These are phyloP conservation scores for Lonicera japonica DNA, from an alignment of 129 eudicot species.

Conservation along the genomic window DNA sequence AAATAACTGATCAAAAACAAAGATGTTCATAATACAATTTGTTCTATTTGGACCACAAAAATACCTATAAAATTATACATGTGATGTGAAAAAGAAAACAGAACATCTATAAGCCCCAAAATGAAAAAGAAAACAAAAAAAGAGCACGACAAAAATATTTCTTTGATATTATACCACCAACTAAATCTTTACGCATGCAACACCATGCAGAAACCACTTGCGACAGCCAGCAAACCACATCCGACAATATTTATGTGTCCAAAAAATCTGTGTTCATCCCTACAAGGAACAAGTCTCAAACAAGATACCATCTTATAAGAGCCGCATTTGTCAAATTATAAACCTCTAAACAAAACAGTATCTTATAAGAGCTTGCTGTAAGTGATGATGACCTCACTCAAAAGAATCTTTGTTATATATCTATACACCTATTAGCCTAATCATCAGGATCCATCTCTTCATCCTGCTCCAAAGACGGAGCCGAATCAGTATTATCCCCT, in stretches of 20 bases:
- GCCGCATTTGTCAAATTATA: too few species aligned
- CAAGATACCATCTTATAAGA: conserved; percentile 4
- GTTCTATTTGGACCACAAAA: not conserved
- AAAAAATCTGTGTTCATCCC: not conserved
- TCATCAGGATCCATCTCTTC: conserved; percentile 98
- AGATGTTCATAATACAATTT: conserved; percentile 5
- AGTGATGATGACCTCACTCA: not conserved
- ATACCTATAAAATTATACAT: conserved; percentile 23
- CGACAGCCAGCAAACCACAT: conserved; percentile 1
- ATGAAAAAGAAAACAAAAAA: too few species aligned
- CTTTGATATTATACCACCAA: conserved; percentile 2
- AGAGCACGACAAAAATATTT: conserved; percentile 3
- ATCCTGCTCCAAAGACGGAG: conserved; percentile 52
- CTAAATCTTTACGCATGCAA: conserved; percentile 23
- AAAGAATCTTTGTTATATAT: not conserved
- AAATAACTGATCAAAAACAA: too few species aligned
- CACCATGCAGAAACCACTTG: not conserved
- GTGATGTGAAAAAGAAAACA: conserved; percentile 9
- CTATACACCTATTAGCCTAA: conserved; percentile 28
- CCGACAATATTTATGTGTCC: not conserved
- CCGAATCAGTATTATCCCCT: conserved; percentile 19
- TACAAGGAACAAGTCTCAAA: not conserved
- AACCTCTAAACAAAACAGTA: conserved; percentile 14
- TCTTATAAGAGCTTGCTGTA: conserved; percentile 11
- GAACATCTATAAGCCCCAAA: not conserved